Percentiles rank a stretch among this genome's conserved stretches.
Conservation (phyloP, 2,329 filamentous ascomycete genomes). For the Amphichorda felina region DNA sequence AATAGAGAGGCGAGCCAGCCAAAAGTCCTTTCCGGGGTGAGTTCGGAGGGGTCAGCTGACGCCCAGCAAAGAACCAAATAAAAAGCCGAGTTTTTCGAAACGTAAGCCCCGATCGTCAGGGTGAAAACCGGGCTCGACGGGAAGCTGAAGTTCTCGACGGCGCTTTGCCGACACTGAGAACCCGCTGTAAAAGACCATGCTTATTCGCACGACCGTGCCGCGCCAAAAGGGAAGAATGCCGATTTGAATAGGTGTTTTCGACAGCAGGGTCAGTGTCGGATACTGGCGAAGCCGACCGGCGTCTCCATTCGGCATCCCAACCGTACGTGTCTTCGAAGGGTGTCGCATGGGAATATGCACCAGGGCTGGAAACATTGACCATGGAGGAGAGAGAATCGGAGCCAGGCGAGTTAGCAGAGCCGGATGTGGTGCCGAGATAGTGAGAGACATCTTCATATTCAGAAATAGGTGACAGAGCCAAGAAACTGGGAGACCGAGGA, state of each 20-base stretch:
- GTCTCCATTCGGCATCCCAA: slow-evolving; percentile 35
- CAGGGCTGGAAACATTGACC: slow-evolving; percentile 14
- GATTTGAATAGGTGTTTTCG: background rate
- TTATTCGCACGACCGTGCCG: background rate
- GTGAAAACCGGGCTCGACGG: background rate
- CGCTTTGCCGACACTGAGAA: slow-evolving; percentile 19
- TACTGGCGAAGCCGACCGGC: slow-evolving; percentile 1
- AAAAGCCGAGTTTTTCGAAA: background rate
- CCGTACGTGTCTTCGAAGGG: slow-evolving; percentile 34
- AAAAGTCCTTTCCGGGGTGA: background rate
- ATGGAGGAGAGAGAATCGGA: background rate
- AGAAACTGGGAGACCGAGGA: background rate
- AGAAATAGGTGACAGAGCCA: background rate
- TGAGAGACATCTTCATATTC: slow-evolving; percentile 4
- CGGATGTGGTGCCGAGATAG: slow-evolving; percentile 6
- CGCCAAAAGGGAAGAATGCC: background rate
- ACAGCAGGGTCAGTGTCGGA: background rate
- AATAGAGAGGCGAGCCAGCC: background rate
- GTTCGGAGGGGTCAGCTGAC: too few species aligned
- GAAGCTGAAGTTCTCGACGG: slow-evolving; percentile 9
- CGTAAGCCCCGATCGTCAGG: background rate
- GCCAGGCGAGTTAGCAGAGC: slow-evolving; percentile 8
- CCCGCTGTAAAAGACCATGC: slow-evolving; percentile 25
- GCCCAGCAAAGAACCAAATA: background rate
- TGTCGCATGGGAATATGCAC: slow-evolving; percentile 12